Evolutionary conservation across 352 stramenopile species (phyloP), one percentile per base, ranked within the genome.

Genomic region (Phytophthora podocarpi): DNA sequence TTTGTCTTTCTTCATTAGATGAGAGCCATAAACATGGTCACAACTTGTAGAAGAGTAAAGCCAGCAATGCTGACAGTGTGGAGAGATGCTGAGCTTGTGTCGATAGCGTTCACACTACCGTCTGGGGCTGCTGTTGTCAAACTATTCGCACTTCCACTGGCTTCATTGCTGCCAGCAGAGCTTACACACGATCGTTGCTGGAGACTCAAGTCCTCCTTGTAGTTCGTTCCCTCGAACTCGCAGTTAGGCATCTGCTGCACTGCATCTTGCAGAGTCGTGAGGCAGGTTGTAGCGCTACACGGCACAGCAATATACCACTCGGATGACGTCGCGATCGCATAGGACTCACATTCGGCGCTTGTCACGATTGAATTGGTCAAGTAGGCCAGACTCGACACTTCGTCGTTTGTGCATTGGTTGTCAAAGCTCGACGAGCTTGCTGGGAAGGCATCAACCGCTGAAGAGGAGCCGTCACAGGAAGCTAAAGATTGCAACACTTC

Each of bases 341-440:
- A 40, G 13, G 27, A 8, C 4, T 34, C 32, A 11, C 47, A 66
- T 5, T 59, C 40, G 2, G 42, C 23, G 32, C 48, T 53, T 2
- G 40, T 58, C 35, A 58, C 47, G 18, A 59, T 53, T 8, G 48
- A 51, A 28, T 59, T 42, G 12, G n/a, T 59, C 27, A 64, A 36
- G 20, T 59, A 26, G 13, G 43, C 15, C 15, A 64, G 23, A 37
- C 45, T 64, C 28, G 35, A 45, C 12, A 56, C 34, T 39, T 59
- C 42, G 5, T 41, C 24, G 35, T 23, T 35, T 1, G 47, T 35
- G 18, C 57, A 58, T 30, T 57, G 15, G 35, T 37, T 31, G 12
- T 12, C 10, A 35, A n/a, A n/a, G n/a, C n/a, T n/a, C n/a, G 48
- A 52, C 3, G 36, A 45, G 30, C 16, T 47, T 32, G 8, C 8